phyloP scores from a whole-genome alignment of 2,329 filamentous ascomycete species.

The Phyllosticta ampelicida region DNA sequence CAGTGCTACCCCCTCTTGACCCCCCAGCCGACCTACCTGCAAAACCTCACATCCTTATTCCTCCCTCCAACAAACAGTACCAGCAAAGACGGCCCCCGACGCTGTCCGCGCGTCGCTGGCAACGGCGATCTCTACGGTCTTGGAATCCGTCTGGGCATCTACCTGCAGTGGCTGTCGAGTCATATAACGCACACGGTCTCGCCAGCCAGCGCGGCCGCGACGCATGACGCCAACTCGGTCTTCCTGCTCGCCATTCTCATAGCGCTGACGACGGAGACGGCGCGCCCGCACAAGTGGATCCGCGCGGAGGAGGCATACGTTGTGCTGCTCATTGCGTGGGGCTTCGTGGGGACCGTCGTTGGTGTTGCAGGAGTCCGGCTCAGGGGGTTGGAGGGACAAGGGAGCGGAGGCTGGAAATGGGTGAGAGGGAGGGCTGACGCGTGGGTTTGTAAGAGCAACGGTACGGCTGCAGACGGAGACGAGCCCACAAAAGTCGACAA shows the following conservation, averaged over 20 bases:
- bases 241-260: conserved; percentile 17
- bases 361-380: background rate
- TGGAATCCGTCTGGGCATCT: conserved; percentile 23
- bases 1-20: background rate
- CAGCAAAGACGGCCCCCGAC: background rate
- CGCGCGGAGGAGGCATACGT: conserved; percentile 17
- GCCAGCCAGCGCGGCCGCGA: conserved; percentile 13
- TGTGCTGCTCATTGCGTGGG: conserved; percentile 17
- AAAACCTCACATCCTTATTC: too few relatives aligned
- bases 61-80: too few relatives aligned
- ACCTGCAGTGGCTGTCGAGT: conserved; percentile 21
- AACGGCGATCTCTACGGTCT: conserved; percentile 24
- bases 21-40: background rate
- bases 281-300: conserved; percentile 10
- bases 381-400: background rate
- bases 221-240: conserved; percentile 13
- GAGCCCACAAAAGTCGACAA: background rate
- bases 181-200: conserved; percentile 18
- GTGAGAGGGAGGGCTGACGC: background rate
- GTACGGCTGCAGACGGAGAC: background rate
- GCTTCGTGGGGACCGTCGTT: conserved; percentile 1
- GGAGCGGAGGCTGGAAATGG: background rate
- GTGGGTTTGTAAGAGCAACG: background rate
- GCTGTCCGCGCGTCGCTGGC: conserved; percentile 14
- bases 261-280: conserved; percentile 14